Percentiles rank a stretch among this genome's conserved stretches.
These are phyloP conservation scores for Neurospora cerealis DNA, from an alignment of 495 filamentous ascomycete genomes.

Conservation along the genomic window DNA sequence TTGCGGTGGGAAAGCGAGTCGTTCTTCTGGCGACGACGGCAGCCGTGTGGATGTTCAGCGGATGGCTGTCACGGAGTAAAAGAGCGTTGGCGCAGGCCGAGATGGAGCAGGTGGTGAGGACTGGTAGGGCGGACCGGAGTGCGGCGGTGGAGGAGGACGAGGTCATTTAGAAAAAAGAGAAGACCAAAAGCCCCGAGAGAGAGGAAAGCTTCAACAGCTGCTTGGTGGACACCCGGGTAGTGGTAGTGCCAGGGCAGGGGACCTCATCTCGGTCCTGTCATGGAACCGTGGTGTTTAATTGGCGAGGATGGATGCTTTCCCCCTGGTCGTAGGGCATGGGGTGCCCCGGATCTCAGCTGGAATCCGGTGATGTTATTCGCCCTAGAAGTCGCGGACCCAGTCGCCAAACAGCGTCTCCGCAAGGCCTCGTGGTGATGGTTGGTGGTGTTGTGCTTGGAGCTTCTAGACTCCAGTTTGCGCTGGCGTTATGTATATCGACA, in stretches of 20 bases:
- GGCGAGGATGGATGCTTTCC: not conserved
- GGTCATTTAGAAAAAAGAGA: conserved; percentile 22
- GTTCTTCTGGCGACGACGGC: conserved; percentile 25
- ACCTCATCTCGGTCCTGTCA: conserved; percentile 5
- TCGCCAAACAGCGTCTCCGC: not conserved
- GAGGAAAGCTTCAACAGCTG: not conserved
- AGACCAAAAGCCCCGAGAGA: not conserved
- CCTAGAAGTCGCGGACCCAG: not conserved
- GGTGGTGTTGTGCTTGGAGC: not conserved
- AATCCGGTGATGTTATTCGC: not conserved
- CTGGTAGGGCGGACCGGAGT: not conserved
- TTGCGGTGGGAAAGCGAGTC: conserved; percentile 10
- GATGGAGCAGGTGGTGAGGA: conserved; percentile 17
- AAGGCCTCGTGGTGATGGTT: not conserved
- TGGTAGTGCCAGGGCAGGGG: not conserved
- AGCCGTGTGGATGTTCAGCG: conserved; percentile 23
- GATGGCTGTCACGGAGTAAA: conserved; percentile 23
- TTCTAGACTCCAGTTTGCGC: not conserved
- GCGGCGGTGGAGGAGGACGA: conserved; percentile 14
- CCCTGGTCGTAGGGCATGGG: not conserved
- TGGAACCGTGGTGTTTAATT: not conserved
- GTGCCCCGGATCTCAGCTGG: not conserved
- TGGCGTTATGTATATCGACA: not conserved
- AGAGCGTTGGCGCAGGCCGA: conserved; percentile 27
- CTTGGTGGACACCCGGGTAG: not conserved